Conservation (phyloP, 176 grass and related monocot genomes). For the Thinopyrum elongatum region DNA sequence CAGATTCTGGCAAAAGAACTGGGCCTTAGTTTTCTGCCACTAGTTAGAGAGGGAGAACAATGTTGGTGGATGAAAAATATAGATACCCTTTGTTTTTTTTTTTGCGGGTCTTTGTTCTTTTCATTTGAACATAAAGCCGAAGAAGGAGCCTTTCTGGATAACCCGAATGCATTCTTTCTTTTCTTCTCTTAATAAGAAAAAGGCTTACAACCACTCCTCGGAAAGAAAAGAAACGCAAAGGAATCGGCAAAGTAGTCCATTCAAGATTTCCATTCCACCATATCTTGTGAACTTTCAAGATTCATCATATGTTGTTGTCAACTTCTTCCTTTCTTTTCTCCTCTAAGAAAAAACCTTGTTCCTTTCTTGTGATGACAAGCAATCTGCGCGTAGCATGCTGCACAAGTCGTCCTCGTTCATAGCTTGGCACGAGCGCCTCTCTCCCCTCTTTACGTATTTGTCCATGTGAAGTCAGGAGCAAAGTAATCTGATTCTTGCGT, state of each 20-base stretch:
- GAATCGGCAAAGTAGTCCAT: neutral
- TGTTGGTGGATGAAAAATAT: neutral
- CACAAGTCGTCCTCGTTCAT: neutral
- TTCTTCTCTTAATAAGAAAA: neutral
- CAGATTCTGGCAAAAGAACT: too few species aligned
- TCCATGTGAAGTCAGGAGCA: neutral
- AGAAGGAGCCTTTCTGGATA: neutral
- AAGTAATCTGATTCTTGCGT: slow-evolving; percentile 16
- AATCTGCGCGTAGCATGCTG: neutral
- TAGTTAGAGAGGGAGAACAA: neutral
- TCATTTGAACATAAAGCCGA: neutral
- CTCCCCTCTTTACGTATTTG: neutral
- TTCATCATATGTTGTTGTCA: neutral
- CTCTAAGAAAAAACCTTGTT: neutral
- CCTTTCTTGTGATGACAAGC: slow-evolving; percentile 13
- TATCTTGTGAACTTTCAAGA: slow-evolving; percentile 6
- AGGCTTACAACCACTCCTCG: neutral
- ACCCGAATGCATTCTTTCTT: neutral
- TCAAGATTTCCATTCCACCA: neutral
- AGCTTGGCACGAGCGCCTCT: neutral
- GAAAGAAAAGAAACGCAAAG: neutral
- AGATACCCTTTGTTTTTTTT: neutral
- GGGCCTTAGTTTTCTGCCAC: too few species aligned
- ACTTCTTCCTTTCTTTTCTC: neutral
- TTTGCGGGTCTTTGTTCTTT: too few species aligned